Conservation (phyloP, 768 basidiomycete genomes). For the Amanita pseudoporphyria region DNA sequence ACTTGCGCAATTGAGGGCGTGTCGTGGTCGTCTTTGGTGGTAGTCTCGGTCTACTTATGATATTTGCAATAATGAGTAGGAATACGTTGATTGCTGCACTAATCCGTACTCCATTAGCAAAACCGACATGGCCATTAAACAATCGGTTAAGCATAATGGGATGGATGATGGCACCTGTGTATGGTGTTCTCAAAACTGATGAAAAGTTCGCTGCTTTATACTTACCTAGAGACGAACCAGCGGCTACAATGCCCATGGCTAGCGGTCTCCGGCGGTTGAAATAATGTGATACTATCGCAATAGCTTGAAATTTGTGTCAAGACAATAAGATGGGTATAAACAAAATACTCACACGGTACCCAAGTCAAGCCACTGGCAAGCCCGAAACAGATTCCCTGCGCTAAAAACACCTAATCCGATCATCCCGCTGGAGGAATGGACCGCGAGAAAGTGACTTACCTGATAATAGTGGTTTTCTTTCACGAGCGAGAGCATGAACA, state of each 20-base stretch:
- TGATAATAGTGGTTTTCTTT: too few relatives aligned
- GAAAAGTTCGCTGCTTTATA: too few relatives aligned
- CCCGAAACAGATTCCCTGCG: too few relatives aligned
- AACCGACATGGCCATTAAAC: constrained; percentile 26
- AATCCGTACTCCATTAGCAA: constrained; percentile 28
- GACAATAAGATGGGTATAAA: neutral
- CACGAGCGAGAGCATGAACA: too few relatives aligned
- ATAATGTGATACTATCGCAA: too few relatives aligned
- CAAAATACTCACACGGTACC: neutral
- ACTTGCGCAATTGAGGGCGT: constrained; percentile 8
- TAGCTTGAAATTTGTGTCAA: too few relatives aligned
- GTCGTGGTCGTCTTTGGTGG: constrained; percentile 23
- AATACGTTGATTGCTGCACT: constrained; percentile 26
- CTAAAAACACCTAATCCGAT: too few relatives aligned
- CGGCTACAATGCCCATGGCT: too few relatives aligned
- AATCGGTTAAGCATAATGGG: constrained; percentile 51
- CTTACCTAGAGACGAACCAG: too few relatives aligned
- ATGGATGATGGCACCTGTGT: constrained; percentile 40
- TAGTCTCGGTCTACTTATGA: constrained; percentile 26
- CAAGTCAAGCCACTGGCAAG: constrained; percentile 1
- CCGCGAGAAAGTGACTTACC: neutral
- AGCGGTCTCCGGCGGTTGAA: too few relatives aligned
- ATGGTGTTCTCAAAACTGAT: neutral
- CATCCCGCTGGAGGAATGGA: too few relatives aligned
- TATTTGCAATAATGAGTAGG: constrained; percentile 23